Percentiles rank a stretch among this genome's conserved stretches.
Evolutionary conservation across 345 rosid species (phyloP).

Genomic region (Populus deltoides): DNA sequence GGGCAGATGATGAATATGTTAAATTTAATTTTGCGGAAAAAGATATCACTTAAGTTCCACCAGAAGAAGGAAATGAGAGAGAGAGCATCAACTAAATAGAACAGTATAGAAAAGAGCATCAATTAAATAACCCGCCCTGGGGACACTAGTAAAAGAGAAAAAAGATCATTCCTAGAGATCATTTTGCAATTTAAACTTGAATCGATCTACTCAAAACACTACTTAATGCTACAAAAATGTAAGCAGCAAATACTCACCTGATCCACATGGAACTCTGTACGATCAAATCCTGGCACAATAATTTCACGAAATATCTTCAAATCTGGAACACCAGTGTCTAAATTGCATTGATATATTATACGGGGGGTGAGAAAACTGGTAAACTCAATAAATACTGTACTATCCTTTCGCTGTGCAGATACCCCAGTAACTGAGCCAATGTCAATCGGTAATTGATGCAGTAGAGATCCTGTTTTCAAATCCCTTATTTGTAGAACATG

Average conservation of each 20-base stretch:
- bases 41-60: background rate
- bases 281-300: slow-evolving; percentile 70
- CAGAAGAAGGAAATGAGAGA: background rate
- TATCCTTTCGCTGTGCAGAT: slow-evolving; percentile 65
- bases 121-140: too few species aligned
- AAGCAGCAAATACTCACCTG: slow-evolving; percentile 51
- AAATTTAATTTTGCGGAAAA: background rate
- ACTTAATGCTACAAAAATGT: background rate
- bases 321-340: slow-evolving; percentile 47
- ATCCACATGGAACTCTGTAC: slow-evolving; percentile 57
- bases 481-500: slow-evolving; percentile 77
- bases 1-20: background rate
- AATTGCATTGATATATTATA: slow-evolving; percentile 71
- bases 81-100: background rate
- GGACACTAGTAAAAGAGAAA: background rate
- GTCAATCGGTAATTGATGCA: slow-evolving; percentile 72
- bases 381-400: slow-evolving; percentile 54
- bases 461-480: slow-evolving; percentile 62
- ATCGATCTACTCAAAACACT: background rate
- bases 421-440: slow-evolving; percentile 69
- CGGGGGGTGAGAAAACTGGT: slow-evolving; percentile 88
- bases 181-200: background rate
- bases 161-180: background rate
- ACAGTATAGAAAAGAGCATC: too few species aligned
- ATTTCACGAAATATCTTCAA: slow-evolving; percentile 78